Percentiles rank a stretch among this genome's conserved stretches.
These are phyloP conservation scores for Medicago truncatula DNA, from an alignment of 306 rosid genomes.

Conservation along the genomic window MtrunA17r5.0-ANR NC_053049.1:16229001-16229500, in stretches of 20 bases:
- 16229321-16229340: background rate
- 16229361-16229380: background rate
- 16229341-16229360: background rate
- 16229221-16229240: background rate
- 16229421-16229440: too few relatives aligned
- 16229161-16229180: background rate
- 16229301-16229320: background rate
- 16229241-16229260: background rate
- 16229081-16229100: too few relatives aligned
- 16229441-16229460: too few relatives aligned
- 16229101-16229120: too few relatives aligned
- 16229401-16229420: too few relatives aligned
- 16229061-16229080: background rate
- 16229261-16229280: background rate
- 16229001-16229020: slow-evolving; percentile 1
- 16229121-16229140: too few relatives aligned
- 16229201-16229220: background rate
- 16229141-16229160: too few relatives aligned
- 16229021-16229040: background rate
- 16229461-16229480: background rate
- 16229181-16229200: background rate
- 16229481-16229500: background rate
- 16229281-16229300: background rate
- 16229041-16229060: background rate
- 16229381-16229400: too few relatives aligned